phyloP scores from a whole-genome alignment of 2,329 filamentous ascomycete genomes.

The Elsinoe necatrix region DNA sequence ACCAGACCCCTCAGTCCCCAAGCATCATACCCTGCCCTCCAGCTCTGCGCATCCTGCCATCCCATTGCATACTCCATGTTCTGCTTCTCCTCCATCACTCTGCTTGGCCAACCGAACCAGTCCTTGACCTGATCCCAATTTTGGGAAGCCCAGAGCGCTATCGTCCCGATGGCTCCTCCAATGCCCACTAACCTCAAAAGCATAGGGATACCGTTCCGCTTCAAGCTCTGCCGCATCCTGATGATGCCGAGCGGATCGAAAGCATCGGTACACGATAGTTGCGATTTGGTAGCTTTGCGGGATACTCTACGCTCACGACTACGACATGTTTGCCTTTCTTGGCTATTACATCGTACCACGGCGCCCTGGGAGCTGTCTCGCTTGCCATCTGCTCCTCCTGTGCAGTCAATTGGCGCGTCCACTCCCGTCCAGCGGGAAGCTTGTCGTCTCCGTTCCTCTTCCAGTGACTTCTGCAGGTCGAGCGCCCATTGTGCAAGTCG shows the following conservation, averaged over 20 bases:
- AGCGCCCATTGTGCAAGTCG: conserved; percentile 73
- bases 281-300: conserved; percentile 20
- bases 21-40: conserved; percentile 1
- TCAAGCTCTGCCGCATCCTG: conserved; percentile 44
- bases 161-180: conserved; percentile 15
- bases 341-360: background rate
- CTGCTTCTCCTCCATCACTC: background rate
- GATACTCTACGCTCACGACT: conserved; percentile 18
- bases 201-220: conserved; percentile 1
- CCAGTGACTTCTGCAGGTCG: conserved; percentile 67
- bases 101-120: background rate
- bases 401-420: conserved; percentile 51
- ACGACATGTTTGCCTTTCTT: conserved; percentile 23
- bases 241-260: conserved; percentile 75
- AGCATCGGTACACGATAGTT: conserved; percentile 37
- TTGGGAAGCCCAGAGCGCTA: conserved; percentile 15
- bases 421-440: conserved; percentile 54
- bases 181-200: conserved; percentile 16
- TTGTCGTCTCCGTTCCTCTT: conserved; percentile 67
- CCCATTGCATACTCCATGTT: conserved; percentile 4
- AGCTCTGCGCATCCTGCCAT: background rate
- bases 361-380: conserved; percentile 1
- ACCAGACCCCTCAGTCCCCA: conserved; percentile 13
- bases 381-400: conserved; percentile 44
- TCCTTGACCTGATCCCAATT: conserved; percentile 15